Evolutionary conservation across 2,329 filamentous ascomycete species (phyloP), one percentile per base, ranked within the genome.

Genomic region (Xylariaceae sp.): DNA sequence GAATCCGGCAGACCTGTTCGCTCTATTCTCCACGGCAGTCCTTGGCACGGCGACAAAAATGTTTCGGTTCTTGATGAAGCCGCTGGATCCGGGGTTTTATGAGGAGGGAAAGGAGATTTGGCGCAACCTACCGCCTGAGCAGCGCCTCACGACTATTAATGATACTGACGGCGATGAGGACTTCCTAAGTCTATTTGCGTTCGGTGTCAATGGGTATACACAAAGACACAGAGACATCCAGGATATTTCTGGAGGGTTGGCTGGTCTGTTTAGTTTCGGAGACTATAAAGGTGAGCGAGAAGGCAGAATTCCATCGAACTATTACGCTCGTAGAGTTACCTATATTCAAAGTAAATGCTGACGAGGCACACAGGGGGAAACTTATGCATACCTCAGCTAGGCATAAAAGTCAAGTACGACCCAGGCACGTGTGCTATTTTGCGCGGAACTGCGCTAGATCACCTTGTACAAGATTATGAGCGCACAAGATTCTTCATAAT

Each of bases 401-500:
- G 56, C 4, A 2, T 64, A n/a, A 57, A 57, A 17, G 52, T 64
- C 3, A 52, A 29, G 2, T 66, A 65, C 50, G 16, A 16, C 4
- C 58, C 59, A 5, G 61, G 63, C 8, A 53, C 64, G 11, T 65
- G 55, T 24, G 47, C 59, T 19, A 46, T 65, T 16, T 36, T 65
- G 5, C 48, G 58, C 9, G 63, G 59, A 6, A 41, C 34, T 4
- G 39, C 26, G 7, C 37, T 64, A 11, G 59, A 65, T 12, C 63
- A 65, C 36, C 46, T 63, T 3, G 59, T 63, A 4, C 21, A 34
- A 1, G 55, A 64, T 39, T 63, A 56, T 48, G 28, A 46, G 5
- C 55, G 63, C 2, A 51, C 31, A 8, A 53, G 59, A 3, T 64
- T 48, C 56, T 65, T 64, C 43, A 24, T 64, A 6, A 61, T 66